Conservation (phyloP, 23 red algal species). For the Gracilaria gracilis region DNA sequence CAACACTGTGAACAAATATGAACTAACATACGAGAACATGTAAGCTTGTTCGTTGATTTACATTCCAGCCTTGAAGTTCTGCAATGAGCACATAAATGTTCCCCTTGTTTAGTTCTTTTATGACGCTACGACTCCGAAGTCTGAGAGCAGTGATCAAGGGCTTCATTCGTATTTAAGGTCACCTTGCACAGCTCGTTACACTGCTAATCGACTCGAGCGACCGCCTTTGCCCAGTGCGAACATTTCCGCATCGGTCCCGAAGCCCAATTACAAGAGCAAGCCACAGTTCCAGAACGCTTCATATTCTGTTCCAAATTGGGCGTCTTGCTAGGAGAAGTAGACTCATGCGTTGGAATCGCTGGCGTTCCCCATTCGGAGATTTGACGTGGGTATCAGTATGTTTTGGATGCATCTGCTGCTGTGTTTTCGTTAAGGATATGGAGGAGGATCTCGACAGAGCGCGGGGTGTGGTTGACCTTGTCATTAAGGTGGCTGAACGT, state of each 20-base stretch:
- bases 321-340: not conserved
- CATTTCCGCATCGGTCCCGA: not conserved
- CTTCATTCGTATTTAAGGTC: not conserved
- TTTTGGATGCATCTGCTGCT: constrained; percentile 21
- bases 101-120: not conserved
- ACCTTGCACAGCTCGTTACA: not conserved
- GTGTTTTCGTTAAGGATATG: constrained; percentile 16
- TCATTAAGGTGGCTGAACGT: not conserved
- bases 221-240: not conserved
- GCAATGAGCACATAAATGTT: not conserved
- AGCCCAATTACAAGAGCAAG: not conserved
- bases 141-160: not conserved
- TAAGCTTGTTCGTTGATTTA: not conserved
- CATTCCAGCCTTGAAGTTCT: not conserved
- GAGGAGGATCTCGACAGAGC: constrained; percentile 11
- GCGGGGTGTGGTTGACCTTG: not conserved
- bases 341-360: not conserved
- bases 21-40: not conserved
- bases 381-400: not conserved
- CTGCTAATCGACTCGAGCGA: not conserved
- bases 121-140: not conserved
- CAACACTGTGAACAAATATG: not conserved
- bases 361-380: constrained; percentile 19
- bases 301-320: not conserved
- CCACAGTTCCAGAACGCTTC: not conserved